These are phyloP conservation scores for Phytopythium montanum DNA, from an alignment of 352 stramenopile genomes.

Conservation along the genomic window DNA sequence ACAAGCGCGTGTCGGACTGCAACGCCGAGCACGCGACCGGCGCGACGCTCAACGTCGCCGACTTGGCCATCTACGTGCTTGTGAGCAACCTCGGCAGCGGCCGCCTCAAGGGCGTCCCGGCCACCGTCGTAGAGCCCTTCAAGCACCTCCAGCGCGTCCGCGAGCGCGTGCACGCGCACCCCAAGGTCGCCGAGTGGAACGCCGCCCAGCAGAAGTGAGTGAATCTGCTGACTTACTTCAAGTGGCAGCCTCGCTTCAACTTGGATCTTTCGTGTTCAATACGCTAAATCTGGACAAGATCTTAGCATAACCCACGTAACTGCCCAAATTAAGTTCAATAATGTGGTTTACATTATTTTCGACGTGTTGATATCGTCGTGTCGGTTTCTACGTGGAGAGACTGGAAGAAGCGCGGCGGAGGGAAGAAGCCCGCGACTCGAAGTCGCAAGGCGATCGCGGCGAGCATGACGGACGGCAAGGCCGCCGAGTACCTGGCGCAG, in stretches of 20 bases:
- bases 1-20: constrained; percentile 30
- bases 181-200: constrained; percentile 37
- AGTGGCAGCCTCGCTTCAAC: neutral
- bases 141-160: constrained; percentile 20
- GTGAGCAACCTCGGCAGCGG: constrained; percentile 24
- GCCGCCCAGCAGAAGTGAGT: constrained; percentile 8
- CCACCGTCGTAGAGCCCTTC: constrained; percentile 24
- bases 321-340: neutral
- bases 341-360: neutral
- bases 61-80: constrained; percentile 37
- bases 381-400: too few relatives aligned
- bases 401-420: too few relatives aligned
- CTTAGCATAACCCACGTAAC: too few relatives aligned
- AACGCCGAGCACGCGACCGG: constrained; percentile 18
- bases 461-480: constrained; percentile 72
- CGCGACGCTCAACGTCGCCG: constrained; percentile 29
- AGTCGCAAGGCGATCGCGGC: neutral
- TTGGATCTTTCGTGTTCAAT: neutral
- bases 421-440: neutral
- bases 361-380: too few relatives aligned
- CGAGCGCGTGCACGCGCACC: constrained; percentile 21
- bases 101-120: constrained; percentile 16
- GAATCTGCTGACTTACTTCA: too few relatives aligned
- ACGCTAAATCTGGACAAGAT: too few relatives aligned
- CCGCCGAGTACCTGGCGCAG: constrained; percentile 73